Base-by-base conservation (phyloP, 495 filamentous ascomycete genomes). In the Trichoderma erinaceum region DNA sequence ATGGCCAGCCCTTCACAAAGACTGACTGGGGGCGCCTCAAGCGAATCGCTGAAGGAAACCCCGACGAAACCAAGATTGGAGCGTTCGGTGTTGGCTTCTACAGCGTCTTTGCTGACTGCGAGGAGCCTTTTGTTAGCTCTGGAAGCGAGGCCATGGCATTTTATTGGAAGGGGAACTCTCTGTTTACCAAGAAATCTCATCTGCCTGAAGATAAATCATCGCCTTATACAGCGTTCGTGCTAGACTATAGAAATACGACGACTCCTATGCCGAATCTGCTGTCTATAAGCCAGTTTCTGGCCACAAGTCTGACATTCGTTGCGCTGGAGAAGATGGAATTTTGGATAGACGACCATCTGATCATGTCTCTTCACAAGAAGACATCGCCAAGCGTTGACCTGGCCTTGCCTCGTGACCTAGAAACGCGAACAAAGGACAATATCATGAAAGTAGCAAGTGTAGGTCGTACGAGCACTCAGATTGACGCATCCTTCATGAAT, bases 51-150 rank as follows among this genome's bases (percentile, higher is more conserved):
- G 94, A 98, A 77, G 96, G 96, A 15, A 99, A 99, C 73, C 96
- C 96, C 0, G 94, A 98, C 75, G 96, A 98, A 77, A 96, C 92
- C 4, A 98, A 99, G 80, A 98, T 99, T 72, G 96, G 96, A 23
- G 96, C 96, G 5, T 99, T 98, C 75, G 96, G 96, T 63, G 96
- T 99, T 46, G 96, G 96, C 3, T 98, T 99, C 77, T 99, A 99
- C 81, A 95, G 91, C 76, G 95, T 98, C 43, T 99, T 99, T 78
- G 90, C 95, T 69, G 95, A 98, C 74, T 97, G 93, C 74, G 96
- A 99, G 74, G 92, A 97, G 72, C 96, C 96, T 5, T 97, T 98
- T 75, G 89, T 98, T 66, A 92, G 89, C 61, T 97, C 94, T 0
- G 96, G 95, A 2, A 85, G 85, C 65, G 86, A 95, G 73, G 93